Evolutionary conservation across 306 rosid species (phyloP).

Genomic region (Cotoneaster glaucophyllus): DNA sequence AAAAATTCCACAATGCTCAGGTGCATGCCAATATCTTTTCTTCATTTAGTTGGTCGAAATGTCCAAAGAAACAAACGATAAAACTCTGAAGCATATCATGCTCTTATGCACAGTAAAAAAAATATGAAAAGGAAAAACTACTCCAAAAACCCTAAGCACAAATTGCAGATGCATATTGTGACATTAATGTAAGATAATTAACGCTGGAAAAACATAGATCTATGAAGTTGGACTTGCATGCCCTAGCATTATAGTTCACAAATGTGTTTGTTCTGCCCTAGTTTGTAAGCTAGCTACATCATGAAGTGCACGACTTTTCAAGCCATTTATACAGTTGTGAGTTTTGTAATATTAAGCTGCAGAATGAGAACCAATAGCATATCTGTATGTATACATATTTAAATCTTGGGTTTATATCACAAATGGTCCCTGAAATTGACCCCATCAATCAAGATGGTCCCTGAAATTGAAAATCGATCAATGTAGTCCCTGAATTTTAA

Average conservation of each 20-base stretch:
- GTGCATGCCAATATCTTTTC: not conserved
- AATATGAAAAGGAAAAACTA: too few relatives aligned
- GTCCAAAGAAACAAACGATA: not conserved
- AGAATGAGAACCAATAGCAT: not conserved
- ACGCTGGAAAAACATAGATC: too few relatives aligned
- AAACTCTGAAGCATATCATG: not conserved
- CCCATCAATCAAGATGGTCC: too few relatives aligned
- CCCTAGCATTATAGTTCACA: not conserved
- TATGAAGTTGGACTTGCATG: not conserved
- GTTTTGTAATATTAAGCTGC: not conserved
- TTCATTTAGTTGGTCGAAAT: not conserved
- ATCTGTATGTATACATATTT: too few relatives aligned
- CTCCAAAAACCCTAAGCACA: not conserved
- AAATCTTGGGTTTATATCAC: too few relatives aligned
- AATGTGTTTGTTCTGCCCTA: not conserved
- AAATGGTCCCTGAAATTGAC: too few relatives aligned
- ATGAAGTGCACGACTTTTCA: not conserved
- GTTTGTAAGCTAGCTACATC: not conserved
- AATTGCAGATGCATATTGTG: not conserved
- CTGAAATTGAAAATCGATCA: too few relatives aligned
- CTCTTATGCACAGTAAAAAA: not conserved
- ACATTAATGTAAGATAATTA: too few relatives aligned
- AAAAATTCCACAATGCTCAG: not conserved
- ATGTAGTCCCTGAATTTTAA: too few relatives aligned
- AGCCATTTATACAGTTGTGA: not conserved